phyloP scores from a whole-genome alignment of 805 yeast genomes.

The Monosporozyma aquatica region DNA sequence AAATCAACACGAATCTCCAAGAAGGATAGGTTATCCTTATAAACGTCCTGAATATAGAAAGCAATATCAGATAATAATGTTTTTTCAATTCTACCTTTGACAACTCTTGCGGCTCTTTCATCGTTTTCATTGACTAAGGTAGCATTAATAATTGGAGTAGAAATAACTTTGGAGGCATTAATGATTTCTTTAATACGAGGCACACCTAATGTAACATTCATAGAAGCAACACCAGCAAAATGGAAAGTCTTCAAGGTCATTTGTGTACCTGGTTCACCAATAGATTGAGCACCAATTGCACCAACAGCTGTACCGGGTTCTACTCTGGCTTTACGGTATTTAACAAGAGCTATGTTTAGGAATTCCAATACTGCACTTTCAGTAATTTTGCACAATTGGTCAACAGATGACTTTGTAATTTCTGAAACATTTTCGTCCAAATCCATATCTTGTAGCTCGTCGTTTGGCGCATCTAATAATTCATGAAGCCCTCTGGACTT shows the following conservation, averaged over 20 bases:
- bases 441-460: conserved; percentile 36
- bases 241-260: conserved; percentile 96
- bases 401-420: conserved; percentile 39
- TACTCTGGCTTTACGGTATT: conserved; percentile 82
- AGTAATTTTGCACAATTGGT: conserved; percentile 62
- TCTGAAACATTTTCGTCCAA: conserved; percentile 32
- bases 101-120: conserved; percentile 97
- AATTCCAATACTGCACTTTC: conserved; percentile 51
- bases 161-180: conserved; percentile 89
- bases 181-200: conserved; percentile 99
- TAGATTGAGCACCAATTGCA: conserved; percentile 97
- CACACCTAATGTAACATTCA: conserved; percentile 98
- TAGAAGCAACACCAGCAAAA: conserved; percentile 98
- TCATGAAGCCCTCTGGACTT: conserved; percentile 42
- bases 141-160: conserved; percentile 95
- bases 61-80: conserved; percentile 82
- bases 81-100: conserved; percentile 93
- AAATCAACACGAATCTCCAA: conserved; percentile 75
- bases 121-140: conserved; percentile 86
- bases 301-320: conserved; percentile 99
- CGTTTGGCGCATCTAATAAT: conserved; percentile 36
- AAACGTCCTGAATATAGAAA: conserved; percentile 87
- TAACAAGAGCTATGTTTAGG: conserved; percentile 64
- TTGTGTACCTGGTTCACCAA: conserved; percentile 99
- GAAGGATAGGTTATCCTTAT: conserved; percentile 67